phyloP scores from a whole-genome alignment of 2,329 filamentous ascomycete species.

The Pestalotiopsis fici region DNA sequence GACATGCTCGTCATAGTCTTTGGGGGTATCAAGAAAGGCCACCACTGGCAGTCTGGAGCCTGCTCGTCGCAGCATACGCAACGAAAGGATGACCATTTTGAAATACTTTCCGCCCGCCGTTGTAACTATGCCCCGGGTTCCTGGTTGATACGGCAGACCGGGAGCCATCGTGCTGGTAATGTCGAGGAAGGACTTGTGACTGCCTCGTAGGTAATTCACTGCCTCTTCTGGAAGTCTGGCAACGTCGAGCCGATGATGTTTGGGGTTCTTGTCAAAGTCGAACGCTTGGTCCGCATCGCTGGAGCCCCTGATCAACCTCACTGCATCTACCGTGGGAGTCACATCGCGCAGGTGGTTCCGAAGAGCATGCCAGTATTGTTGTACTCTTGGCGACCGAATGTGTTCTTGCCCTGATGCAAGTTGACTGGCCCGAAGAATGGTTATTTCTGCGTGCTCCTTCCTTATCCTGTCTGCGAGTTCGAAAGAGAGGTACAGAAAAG shows the following conservation, averaged over 20 bases:
- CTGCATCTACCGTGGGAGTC: slow-evolving; percentile 7
- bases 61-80: slow-evolving; percentile 52
- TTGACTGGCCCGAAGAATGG: not conserved
- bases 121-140: slow-evolving; percentile 49
- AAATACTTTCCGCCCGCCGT: slow-evolving; percentile 48
- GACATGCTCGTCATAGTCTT: slow-evolving; percentile 28
- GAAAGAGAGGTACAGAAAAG: not conserved
- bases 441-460: not conserved
- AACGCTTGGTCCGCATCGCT: slow-evolving; percentile 12
- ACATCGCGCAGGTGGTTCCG: slow-evolving; percentile 6
- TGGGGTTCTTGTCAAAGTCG: slow-evolving; percentile 5
- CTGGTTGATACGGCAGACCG: slow-evolving; percentile 29
- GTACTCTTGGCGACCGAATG: slow-evolving; percentile 11
- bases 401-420: slow-evolving; percentile 2
- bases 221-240: slow-evolving; percentile 5
- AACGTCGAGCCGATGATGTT: slow-evolving; percentile 14
- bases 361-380: slow-evolving; percentile 13
- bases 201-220: slow-evolving; percentile 7
- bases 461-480: not conserved
- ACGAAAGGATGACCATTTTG: slow-evolving; percentile 48
- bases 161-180: slow-evolving; percentile 27
- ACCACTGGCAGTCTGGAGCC: slow-evolving; percentile 50
- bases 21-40: slow-evolving; percentile 33
- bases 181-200: slow-evolving; percentile 21
- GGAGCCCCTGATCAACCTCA: slow-evolving; percentile 1